A percentile compares a stretch with the other conserved stretches of the same genome.
These are phyloP conservation scores for Phalaenopsis hybrid DNA, from an alignment of 116 monocot species.

Conservation along the genomic window DNA sequence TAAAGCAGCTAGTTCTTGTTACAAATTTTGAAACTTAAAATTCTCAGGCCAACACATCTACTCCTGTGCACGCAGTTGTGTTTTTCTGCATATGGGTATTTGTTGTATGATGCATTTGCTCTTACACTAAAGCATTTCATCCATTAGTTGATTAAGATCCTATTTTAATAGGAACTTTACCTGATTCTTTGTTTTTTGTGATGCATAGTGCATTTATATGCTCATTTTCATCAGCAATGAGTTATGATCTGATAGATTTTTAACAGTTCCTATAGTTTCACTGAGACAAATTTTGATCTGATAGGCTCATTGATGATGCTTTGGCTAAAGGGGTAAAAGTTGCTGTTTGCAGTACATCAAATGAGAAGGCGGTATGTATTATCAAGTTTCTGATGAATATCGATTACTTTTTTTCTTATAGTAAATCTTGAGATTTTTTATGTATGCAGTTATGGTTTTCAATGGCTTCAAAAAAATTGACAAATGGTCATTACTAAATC, in stretches of 20 bases:
- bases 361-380: slow-evolving; percentile 92
- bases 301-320: slow-evolving; percentile 84
- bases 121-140: too few relatives aligned
- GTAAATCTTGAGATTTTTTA: not conserved
- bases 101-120: too few relatives aligned
- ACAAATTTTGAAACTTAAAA: too few relatives aligned
- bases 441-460: not conserved
- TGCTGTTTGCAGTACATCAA: slow-evolving; percentile 97
- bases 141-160: too few relatives aligned
- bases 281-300: not conserved
- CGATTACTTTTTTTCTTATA: not conserved
- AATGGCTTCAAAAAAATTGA: not conserved
- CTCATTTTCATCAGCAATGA: not conserved
- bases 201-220: not conserved
- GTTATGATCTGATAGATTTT: slow-evolving; percentile 6
- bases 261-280: not conserved
- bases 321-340: slow-evolving; percentile 65
- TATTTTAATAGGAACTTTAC: not conserved
- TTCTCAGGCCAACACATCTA: too few relatives aligned
- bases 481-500: not conserved
- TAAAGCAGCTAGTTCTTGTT: too few relatives aligned
- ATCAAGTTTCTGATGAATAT: slow-evolving; percentile 17
- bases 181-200: not conserved
- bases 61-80: too few relatives aligned
- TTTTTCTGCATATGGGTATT: too few relatives aligned